phyloP scores from a whole-genome alignment of 2,329 filamentous ascomycete species.

The Dactylellina sp. region DNA sequence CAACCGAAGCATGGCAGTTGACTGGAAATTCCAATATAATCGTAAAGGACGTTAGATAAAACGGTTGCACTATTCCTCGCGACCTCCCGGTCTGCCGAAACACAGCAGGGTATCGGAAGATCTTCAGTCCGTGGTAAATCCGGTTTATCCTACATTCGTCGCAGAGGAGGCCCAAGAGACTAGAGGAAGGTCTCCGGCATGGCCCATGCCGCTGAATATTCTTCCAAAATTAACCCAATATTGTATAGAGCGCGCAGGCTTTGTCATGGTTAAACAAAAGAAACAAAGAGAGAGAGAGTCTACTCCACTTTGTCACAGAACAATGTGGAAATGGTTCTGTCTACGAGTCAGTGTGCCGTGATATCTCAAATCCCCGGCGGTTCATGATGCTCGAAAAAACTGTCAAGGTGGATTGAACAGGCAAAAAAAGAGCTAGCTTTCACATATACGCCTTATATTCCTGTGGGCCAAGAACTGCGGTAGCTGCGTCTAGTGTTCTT shows the following conservation, averaged over 20 bases:
- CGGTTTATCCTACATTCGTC: neutral
- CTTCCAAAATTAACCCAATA: slow-evolving; percentile 35
- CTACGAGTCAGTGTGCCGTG: slow-evolving; percentile 36
- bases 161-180: too few relatives aligned
- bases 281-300: slow-evolving; percentile 6
- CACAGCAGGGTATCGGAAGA: slow-evolving; percentile 14
- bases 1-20: slow-evolving; percentile 25
- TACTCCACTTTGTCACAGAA: slow-evolving; percentile 5
- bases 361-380: slow-evolving; percentile 30
- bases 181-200: too few relatives aligned
- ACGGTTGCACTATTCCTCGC: slow-evolving; percentile 14
- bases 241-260: neutral
- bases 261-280: neutral
- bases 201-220: slow-evolving; percentile 10
- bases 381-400: slow-evolving; percentile 45
- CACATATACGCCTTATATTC: slow-evolving; percentile 18
- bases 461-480: slow-evolving; percentile 35
- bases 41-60: slow-evolving; percentile 4
- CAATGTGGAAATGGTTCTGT: neutral
- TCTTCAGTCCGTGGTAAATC: neutral
- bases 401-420: too few relatives aligned
- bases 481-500: slow-evolving; percentile 29
- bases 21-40: neutral
- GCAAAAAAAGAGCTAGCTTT: too few relatives aligned
- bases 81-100: slow-evolving; percentile 34